Evolutionary conservation across 23 red algal genomes (phyloP).

Genomic region (Gracilaria domingensis): DNA sequence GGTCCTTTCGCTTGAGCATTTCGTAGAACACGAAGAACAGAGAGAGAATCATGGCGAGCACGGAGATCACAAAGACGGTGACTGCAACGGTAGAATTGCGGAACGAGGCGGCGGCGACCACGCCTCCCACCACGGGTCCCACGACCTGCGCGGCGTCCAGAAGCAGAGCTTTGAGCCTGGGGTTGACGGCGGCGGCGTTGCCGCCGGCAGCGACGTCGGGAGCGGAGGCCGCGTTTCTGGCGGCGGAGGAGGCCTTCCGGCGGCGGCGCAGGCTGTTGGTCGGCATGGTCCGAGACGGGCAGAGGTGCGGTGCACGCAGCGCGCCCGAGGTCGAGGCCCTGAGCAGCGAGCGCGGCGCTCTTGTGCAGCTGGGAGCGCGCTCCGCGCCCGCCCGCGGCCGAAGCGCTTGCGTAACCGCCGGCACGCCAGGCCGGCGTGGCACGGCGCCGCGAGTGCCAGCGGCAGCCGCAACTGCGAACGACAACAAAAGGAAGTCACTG

Average conservation of each 20-base stretch:
- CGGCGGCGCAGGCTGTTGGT: neutral
- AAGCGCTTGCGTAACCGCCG: too few species aligned
- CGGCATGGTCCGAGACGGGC: neutral
- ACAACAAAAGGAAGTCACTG: too few species aligned
- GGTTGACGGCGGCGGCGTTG: neutral
- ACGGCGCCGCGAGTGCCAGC: too few species aligned
- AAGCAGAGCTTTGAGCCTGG: neutral
- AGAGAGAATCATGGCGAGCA: slow-evolving; percentile 3
- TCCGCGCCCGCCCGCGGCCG: too few species aligned
- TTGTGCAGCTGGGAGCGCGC: neutral
- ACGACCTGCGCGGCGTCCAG: neutral
- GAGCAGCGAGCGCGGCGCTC: too few species aligned
- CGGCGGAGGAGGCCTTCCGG: neutral
- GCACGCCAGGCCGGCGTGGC: too few species aligned
- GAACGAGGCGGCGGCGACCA: slow-evolving; percentile 44
- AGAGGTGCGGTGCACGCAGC: too few species aligned
- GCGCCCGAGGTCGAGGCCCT: too few species aligned
- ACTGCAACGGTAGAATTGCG: slow-evolving; percentile 1
- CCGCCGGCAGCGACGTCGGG: neutral
- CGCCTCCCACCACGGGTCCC: neutral
- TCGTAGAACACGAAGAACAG: slow-evolving; percentile 30
- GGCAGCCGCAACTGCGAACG: too few species aligned
- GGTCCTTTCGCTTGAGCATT: slow-evolving; percentile 41
- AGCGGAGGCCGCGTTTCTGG: neutral
- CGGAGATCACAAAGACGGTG: slow-evolving; percentile 22